Conservation (phyloP, 441 rosid species). For the Pelargonium hybrid region DNA sequence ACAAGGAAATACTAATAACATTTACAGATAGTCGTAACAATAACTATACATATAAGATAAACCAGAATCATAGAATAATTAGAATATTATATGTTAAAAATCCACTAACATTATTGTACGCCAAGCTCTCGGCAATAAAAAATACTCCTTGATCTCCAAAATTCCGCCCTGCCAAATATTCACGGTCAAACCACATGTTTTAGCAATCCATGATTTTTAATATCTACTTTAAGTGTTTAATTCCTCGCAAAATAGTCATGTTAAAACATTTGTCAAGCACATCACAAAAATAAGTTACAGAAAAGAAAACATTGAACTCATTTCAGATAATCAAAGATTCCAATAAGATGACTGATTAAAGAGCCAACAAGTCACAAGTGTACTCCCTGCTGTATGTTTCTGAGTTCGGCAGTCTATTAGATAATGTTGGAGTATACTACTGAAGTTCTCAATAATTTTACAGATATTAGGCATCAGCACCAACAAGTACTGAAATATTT, state of each 20-base stretch:
- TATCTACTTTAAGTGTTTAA: not conserved
- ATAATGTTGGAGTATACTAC: not conserved
- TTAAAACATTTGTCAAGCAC: not conserved
- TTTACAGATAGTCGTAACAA: slow-evolving; percentile 5
- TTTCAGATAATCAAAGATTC: not conserved
- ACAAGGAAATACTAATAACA: not conserved
- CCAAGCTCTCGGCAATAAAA: slow-evolving; percentile 77
- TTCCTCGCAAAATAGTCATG: not conserved
- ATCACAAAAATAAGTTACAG: not conserved
- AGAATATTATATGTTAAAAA: not conserved
- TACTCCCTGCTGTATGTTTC: not conserved
- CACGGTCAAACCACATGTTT: slow-evolving; percentile 4
- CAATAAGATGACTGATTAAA: not conserved
- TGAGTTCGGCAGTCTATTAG: too few species aligned
- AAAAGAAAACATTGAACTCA: not conserved
- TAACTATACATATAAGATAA: slow-evolving; percentile 1
- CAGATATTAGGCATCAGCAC: not conserved
- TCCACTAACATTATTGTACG: slow-evolving; percentile 65
- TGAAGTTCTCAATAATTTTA: not conserved
- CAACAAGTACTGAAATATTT: not conserved
- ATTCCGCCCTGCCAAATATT: slow-evolving; percentile 51
- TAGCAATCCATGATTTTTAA: not conserved
- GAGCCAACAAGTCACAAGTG: not conserved
- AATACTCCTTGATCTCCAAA: slow-evolving; percentile 89
- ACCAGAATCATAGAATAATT: not conserved